These are phyloP conservation scores for Raphanus hybrid DNA, from an alignment of 441 rosid genomes.

Conservation along the genomic window DNA sequence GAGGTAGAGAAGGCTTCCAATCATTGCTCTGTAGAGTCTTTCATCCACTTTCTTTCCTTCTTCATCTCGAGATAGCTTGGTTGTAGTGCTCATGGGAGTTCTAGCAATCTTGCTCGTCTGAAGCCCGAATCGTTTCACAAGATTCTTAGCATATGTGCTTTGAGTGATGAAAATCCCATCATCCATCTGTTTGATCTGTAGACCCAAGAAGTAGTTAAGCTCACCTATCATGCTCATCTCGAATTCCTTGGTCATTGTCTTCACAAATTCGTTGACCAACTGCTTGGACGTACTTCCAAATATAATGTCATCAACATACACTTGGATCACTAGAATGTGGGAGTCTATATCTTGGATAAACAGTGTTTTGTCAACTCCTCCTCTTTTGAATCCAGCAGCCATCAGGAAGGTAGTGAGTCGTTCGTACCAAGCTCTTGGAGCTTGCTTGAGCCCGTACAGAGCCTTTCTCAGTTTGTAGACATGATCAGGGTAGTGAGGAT, in stretches of 20 bases:
- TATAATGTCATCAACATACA: not conserved
- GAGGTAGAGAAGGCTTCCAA: not conserved
- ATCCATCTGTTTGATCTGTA: not conserved
- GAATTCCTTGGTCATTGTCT: not conserved
- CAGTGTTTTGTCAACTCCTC: not conserved
- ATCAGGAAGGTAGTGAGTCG: not conserved
- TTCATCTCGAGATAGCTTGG: too few species aligned
- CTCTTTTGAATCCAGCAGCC: not conserved
- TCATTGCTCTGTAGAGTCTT: not conserved
- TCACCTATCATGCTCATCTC: not conserved
- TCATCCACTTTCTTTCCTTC: too few species aligned
- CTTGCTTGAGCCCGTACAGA: not conserved
- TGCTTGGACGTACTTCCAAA: not conserved
- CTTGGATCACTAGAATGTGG: too few species aligned
- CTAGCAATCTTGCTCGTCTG: not conserved
- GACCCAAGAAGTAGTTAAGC: not conserved
- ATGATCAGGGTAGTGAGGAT: not conserved
- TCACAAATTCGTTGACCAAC: not conserved
- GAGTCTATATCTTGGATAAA: not conserved
- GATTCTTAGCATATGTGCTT: not conserved
- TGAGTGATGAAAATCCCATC: not conserved
- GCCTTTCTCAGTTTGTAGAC: not conserved
- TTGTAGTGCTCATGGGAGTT: not conserved
- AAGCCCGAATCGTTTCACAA: not conserved
- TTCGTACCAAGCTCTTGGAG: not conserved